Base-by-base conservation (phyloP, 2,329 filamentous ascomycete species). In the Myriosclerotinia scirpicola region DNA sequence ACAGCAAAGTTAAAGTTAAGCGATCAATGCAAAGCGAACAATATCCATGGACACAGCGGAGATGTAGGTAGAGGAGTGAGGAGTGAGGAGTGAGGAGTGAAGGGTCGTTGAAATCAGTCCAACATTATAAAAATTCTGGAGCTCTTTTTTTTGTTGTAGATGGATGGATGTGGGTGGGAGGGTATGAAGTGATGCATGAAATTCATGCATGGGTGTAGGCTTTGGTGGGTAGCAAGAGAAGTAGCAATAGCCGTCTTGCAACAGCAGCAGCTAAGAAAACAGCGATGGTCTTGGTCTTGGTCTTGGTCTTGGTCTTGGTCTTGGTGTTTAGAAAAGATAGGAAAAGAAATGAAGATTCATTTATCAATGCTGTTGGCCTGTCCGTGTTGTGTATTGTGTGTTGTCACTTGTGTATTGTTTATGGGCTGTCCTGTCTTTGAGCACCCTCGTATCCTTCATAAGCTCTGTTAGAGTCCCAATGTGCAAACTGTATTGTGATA, bases 81-180 rank as follows among this genome's bases (percentile, higher is more conserved):
- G 12, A 40, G 38, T 40, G 38, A 3, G 30, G 30, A 34, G 30
- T 34, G 40, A 17, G 12, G 42, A 44, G 22, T 14, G 22, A 30
- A 9, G 22, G 22, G 2, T 22, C 12, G 30, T 60, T 48, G 12
- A 50, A 38, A 48, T 50, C 14, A 12, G 14, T 40, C 50, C 44
- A 26, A 50, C 58, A 26, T 26, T 11, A 61, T 50, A 26, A 61
- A 50, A 61, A 50, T 61, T 46, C 26, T 52, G 42, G 54, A 65
- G 58, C 50, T 40, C 55, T 48, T 34, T 34, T 34, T 34, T 34
- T 34, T 5, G 30, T 34, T 65, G 42, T 59, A 65, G 42, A 65
- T 50, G 58, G 42, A 65, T 50, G 58, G 26, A 26, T 26, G 26
- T 3, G 26, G 26, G 26, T 20, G 46, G 34, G 20, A 46, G 50